Evolutionary conservation across 2,329 filamentous ascomycete genomes (phyloP).

Genomic region (Dryadomyces quercus-mongolicae): DNA sequence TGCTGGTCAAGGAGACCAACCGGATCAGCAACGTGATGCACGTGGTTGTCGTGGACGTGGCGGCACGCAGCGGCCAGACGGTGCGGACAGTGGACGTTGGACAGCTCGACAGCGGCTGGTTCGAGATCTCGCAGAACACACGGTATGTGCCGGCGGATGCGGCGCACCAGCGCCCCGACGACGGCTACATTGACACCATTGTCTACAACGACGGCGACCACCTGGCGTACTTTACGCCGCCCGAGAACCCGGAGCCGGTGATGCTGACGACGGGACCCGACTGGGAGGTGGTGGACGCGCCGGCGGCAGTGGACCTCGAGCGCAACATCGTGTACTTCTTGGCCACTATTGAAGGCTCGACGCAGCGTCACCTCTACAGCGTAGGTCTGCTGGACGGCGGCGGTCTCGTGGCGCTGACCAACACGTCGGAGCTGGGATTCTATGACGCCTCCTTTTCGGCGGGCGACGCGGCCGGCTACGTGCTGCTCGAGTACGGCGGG

Average conservation of each 20-base stretch:
- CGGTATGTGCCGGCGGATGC: constrained; percentile 78
- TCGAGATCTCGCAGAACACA: constrained; percentile 82
- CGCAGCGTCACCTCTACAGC: constrained; percentile 83
- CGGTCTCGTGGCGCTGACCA: constrained; percentile 51
- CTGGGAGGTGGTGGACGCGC: constrained; percentile 85
- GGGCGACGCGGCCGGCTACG: constrained; percentile 66
- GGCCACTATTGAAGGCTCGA: constrained; percentile 74
- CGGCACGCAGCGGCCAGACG: constrained; percentile 58
- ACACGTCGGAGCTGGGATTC: constrained; percentile 61
- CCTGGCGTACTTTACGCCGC: constrained; percentile 80
- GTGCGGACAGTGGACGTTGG: constrained; percentile 70
- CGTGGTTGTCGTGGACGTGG: constrained; percentile 74
- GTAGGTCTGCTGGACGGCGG: constrained; percentile 76
- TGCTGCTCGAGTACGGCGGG: constrained; percentile 71
- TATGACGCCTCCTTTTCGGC: constrained; percentile 77
- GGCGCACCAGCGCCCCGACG: constrained; percentile 58
- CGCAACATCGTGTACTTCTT: constrained; percentile 87
- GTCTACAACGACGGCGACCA: constrained; percentile 83
- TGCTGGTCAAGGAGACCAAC: constrained; percentile 85
- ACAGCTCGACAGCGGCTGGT: constrained; percentile 90
- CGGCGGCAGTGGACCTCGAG: constrained; percentile 71
- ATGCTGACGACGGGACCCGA: constrained; percentile 69
- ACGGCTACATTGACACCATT: constrained; percentile 88
- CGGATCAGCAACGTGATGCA: constrained; percentile 86
- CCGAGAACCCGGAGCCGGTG: constrained; percentile 70